Conservation (phyloP, 305 asterid species). For the Euphrasia arctica region DNA sequence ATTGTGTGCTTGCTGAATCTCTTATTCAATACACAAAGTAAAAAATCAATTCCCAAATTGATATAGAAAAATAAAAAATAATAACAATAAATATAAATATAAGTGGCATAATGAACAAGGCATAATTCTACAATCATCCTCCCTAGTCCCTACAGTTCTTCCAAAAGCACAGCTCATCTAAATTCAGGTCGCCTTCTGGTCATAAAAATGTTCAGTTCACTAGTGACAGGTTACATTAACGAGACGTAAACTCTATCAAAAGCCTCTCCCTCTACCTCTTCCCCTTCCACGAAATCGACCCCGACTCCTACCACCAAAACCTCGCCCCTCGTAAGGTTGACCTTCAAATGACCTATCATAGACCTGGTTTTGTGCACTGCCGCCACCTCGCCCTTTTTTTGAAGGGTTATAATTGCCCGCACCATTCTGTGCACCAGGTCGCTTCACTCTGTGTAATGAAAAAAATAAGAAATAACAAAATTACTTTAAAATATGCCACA, state of each 20-base stretch:
- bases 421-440: conserved; percentile 49
- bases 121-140: no score
- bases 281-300: conserved; percentile 51
- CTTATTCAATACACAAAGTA: no score
- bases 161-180: conserved; percentile 2
- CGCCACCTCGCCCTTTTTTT: conserved; percentile 68
- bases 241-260: conserved; percentile 12
- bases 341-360: conserved; percentile 43
- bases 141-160: neutral
- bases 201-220: neutral
- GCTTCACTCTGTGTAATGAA: conserved; percentile 48
- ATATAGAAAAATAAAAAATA: no score
- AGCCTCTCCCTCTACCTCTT: conserved; percentile 40
- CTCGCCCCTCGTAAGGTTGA: conserved; percentile 43
- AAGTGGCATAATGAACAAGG: no score
- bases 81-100: no score
- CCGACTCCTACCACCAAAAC: conserved; percentile 51
- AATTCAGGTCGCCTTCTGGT: neutral
- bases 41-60: no score
- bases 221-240: no score
- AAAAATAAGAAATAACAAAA: neutral
- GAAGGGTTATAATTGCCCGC: conserved; percentile 33
- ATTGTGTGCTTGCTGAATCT: no score
- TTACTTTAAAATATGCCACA: neutral
- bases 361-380: conserved; percentile 38